phyloP scores from a whole-genome alignment of 345 rosid genomes.

The Eutrema japonicum region DNA sequence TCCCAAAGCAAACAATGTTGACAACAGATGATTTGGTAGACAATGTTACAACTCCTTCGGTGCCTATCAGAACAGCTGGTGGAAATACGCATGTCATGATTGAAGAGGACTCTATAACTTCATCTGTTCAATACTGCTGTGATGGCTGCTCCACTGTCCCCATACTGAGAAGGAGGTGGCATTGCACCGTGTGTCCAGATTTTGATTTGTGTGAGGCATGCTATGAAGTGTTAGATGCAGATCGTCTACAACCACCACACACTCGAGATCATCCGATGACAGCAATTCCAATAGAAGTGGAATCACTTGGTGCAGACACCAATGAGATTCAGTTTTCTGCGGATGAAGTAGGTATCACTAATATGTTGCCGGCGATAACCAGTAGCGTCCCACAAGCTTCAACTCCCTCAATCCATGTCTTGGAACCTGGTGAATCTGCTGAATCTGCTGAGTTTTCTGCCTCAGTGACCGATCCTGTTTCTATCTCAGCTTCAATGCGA shows the following conservation, averaged over 20 bases:
- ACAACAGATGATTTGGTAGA: constrained; percentile 81
- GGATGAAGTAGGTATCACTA: constrained; percentile 68
- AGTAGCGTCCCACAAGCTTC: constrained; percentile 57
- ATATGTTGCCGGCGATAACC: constrained; percentile 52
- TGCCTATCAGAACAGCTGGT: constrained; percentile 62
- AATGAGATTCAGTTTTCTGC: constrained; percentile 80
- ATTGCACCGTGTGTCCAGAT: constrained; percentile 96
- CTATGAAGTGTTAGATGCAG: constrained; percentile 84
- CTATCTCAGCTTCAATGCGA: constrained; percentile 91
- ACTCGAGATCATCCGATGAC: constrained; percentile 96
- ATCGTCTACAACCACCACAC: constrained; percentile 88
- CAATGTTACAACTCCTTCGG: constrained; percentile 57
- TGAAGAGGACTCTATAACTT: constrained; percentile 93
- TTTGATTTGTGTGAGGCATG: constrained; percentile 98
- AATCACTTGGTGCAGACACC: constrained; percentile 82
- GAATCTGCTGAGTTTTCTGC: constrained; percentile 83
- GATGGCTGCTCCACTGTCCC: constrained; percentile 99
- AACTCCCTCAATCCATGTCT: constrained; percentile 89
- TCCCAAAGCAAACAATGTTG: constrained; percentile 94
- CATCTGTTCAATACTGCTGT: constrained; percentile 98
- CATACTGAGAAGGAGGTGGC: constrained; percentile 95
- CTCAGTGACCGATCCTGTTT: constrained; percentile 71
- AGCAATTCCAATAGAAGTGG: constrained; percentile 92
- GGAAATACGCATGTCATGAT: constrained; percentile 80
- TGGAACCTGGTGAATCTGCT: constrained; percentile 86